These are phyloP conservation scores for Trichocomaceae sp. DNA, from an alignment of 2,329 filamentous ascomycete genomes.

Conservation along the genomic window DNA sequence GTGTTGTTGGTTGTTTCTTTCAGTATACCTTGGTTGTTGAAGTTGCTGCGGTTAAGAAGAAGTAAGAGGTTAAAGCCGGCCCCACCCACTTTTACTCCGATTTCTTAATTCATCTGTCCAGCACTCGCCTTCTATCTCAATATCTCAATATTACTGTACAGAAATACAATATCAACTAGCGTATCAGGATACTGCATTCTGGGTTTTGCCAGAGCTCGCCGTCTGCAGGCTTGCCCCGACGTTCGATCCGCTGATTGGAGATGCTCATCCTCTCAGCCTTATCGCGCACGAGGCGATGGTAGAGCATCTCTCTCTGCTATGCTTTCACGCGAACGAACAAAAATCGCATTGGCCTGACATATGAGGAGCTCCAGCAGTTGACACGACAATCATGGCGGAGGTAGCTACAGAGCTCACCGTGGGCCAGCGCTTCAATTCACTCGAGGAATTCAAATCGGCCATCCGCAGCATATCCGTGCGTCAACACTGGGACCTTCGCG, in stretches of 20 bases:
- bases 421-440: conserved; percentile 32
- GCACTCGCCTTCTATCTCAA: no score
- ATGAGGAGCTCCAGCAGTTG: background rate
- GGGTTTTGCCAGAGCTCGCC: background rate
- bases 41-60: no score
- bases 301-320: background rate
- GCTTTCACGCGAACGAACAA: background rate
- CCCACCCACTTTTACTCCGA: no score
- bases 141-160: no score
- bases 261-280: conserved; percentile 3
- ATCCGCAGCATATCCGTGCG: conserved; percentile 36
- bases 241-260: conserved; percentile 7
- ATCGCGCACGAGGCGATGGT: conserved; percentile 4
- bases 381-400: conserved; percentile 24
- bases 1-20: no score
- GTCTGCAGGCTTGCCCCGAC: background rate
- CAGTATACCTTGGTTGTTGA: no score
- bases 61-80: no score
- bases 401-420: conserved; percentile 35
- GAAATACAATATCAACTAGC: no score
- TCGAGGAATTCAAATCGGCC: conserved; percentile 35
- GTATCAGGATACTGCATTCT: background rate
- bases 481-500: conserved; percentile 37
- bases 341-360: background rate
- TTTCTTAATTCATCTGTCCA: no score